A percentile compares a stretch with the other conserved stretches of the same genome.
These are phyloP conservation scores for Populus alba DNA, from an alignment of 345 rosid genomes.

Conservation along the genomic window DNA sequence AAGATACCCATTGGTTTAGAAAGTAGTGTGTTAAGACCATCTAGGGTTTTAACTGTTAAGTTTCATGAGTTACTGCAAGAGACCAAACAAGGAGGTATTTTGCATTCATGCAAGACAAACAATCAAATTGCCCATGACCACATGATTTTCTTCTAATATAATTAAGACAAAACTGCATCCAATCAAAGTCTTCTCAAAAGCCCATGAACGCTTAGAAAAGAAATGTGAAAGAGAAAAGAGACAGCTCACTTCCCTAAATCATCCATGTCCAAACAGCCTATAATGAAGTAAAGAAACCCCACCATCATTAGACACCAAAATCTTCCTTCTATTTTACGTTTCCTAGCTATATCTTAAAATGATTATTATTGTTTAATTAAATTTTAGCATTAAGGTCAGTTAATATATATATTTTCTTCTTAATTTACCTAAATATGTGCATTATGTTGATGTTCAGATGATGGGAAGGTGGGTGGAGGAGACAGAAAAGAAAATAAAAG, in stretches of 20 bases:
- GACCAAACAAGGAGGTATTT: too few species aligned
- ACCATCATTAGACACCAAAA: constrained; percentile 20
- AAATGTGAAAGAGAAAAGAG: constrained; percentile 9
- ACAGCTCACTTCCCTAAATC: constrained; percentile 41
- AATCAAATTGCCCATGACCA: constrained; percentile 35
- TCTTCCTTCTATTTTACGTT: constrained; percentile 9
- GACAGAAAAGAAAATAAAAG: constrained; percentile 47
- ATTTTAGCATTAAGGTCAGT: background rate
- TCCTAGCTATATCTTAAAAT: background rate
- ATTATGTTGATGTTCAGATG: background rate
- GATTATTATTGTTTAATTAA: background rate
- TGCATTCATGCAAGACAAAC: constrained; percentile 49
- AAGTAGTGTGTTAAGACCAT: background rate
- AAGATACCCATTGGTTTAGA: background rate
- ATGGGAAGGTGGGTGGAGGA: constrained; percentile 36
- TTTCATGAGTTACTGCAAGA: too few species aligned
- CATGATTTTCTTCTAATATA: constrained; percentile 22
- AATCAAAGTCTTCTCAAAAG: constrained; percentile 18
- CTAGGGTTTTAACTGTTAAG: constrained; percentile 20
- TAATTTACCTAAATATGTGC: background rate
- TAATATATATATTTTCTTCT: background rate
- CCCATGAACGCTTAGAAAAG: constrained; percentile 4
- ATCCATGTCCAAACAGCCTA: constrained; percentile 30
- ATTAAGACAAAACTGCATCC: constrained; percentile 14
- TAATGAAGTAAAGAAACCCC: constrained; percentile 10